A percentile compares a stretch with the other conserved stretches of the same genome.
Conservation (phyloP, 805 yeast genomes). For the Candida ovalis region DNA sequence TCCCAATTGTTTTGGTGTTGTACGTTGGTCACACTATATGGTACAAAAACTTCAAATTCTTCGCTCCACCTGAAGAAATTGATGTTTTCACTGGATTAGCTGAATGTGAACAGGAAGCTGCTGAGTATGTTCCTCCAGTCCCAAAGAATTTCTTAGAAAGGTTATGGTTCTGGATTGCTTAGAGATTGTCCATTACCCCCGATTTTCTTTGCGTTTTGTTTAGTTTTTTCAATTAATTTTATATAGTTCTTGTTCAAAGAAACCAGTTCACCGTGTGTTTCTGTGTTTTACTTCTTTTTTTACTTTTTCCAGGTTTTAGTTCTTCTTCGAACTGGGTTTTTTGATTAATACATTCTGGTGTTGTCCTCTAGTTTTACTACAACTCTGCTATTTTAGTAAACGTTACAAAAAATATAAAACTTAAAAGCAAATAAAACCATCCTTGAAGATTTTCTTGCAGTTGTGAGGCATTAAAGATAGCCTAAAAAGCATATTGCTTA, state of each 20-base stretch:
- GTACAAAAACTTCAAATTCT: slow-evolving; percentile 40
- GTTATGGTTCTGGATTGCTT: slow-evolving; percentile 39
- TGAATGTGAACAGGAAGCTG: slow-evolving; percentile 49
- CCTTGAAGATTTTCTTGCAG: no score
- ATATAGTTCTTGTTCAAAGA: background rate
- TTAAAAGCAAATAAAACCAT: background rate
- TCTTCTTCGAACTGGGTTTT: background rate
- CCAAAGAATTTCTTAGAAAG: slow-evolving; percentile 37
- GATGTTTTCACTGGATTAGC: slow-evolving; percentile 55
- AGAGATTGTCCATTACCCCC: background rate
- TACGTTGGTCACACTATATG: slow-evolving; percentile 53
- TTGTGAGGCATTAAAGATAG: no score
- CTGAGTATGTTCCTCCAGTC: slow-evolving; percentile 28
- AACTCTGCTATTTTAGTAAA: background rate
- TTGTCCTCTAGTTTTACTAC: no score
- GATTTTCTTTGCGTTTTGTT: background rate
- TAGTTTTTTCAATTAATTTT: background rate
- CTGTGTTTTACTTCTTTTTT: background rate
- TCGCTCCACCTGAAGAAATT: slow-evolving; percentile 47
- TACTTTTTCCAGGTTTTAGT: background rate
- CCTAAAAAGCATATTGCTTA: no score
- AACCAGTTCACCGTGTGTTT: background rate
- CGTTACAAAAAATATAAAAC: background rate
- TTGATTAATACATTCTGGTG: background rate
- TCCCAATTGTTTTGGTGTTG: slow-evolving; percentile 47